Evolutionary conservation across 345 rosid species (phyloP), one percentile per base, ranked within the genome.

Genomic region (Pugionium dolabratum): DNA sequence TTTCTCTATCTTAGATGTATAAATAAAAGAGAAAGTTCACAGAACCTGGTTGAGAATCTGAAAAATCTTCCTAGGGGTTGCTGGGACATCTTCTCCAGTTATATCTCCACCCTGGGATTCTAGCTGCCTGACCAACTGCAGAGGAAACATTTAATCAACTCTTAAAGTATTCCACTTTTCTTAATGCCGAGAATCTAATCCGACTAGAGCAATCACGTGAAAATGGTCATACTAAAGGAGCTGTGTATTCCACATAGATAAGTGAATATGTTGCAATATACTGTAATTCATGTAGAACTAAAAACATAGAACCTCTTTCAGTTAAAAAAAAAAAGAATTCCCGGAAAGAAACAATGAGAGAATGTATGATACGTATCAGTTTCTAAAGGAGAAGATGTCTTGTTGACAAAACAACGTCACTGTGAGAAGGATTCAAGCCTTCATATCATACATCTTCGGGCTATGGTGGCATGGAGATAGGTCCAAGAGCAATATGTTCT

Each of bases 41-140:
- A 18, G 27, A 68, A 91, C 98, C 96, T 91, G 87, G 73, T 73
- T 85, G 69, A 91, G 81, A 71, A 86, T 78, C 83, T 80, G 96
- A 74, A 85, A 89, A 54, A 85, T 79, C 72, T 79, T 82, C 79
- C 76, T 85, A 4, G 90, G 90, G 54, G 87, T 82, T 27, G 86
- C 82, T 39, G 80, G 82, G 36, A 69, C 72, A 39, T 85, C 94
- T 71, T 81, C 86, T 46, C 85, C 90, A 34, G 81, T 81, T 77
- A 81, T 70, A 66, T 83, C 83, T 75, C 88, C 95, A 59, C 79
- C 87, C 67, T 79, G 89, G 64, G 78, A 75, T 58, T 81, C 92
- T 74, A 91, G 64, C 69, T 37, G 84, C 79, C 91, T 84, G 66
- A 85, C 82, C 84, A 91, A 78, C 96, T 91, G 84, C 67, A 66